Percentiles rank a stretch among this genome's conserved stretches.
phyloP scores from a whole-genome alignment of 768 basidiomycete species.

The Mycena epipterygia region DNA sequence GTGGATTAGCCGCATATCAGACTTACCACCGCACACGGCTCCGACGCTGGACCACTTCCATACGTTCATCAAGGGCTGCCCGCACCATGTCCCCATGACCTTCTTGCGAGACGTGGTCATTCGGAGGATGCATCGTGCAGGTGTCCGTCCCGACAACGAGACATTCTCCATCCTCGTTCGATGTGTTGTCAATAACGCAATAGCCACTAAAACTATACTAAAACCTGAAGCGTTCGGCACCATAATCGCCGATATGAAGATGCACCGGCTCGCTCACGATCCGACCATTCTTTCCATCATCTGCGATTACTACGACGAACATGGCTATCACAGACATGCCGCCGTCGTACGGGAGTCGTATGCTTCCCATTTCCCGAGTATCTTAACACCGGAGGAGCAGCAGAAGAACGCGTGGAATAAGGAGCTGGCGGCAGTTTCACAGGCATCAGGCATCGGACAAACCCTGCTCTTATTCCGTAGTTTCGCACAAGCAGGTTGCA shows the following conservation, averaged over 20 bases:
- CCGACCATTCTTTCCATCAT: slow-evolving; percentile 56
- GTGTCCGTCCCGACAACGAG: slow-evolving; percentile 53
- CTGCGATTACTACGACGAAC: slow-evolving; percentile 57
- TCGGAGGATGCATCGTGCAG: slow-evolving; percentile 46
- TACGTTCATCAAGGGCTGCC: slow-evolving; percentile 59
- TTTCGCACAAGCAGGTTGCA: slow-evolving; percentile 49
- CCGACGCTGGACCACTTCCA: slow-evolving; percentile 71
- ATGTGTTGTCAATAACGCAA: slow-evolving; percentile 52
- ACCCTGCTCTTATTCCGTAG: slow-evolving; percentile 53
- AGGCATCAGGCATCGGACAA: slow-evolving; percentile 45
- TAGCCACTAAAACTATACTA: slow-evolving; percentile 44
- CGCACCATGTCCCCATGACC: slow-evolving; percentile 46
- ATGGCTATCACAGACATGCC: slow-evolving; percentile 52
- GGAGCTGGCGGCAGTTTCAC: slow-evolving; percentile 37
- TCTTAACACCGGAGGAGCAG: slow-evolving; percentile 34
- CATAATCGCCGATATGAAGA: slow-evolving; percentile 63
- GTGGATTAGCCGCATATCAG: slow-evolving; percentile 69
- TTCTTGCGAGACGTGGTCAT: slow-evolving; percentile 53
- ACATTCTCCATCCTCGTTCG: slow-evolving; percentile 66
- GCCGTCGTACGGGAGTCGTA: slow-evolving; percentile 57
- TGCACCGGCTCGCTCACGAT: slow-evolving; percentile 59
- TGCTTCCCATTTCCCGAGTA: slow-evolving; percentile 40
- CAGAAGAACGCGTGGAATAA: slow-evolving; percentile 29
- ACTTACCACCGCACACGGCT: slow-evolving; percentile 57
- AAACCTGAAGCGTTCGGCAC: slow-evolving; percentile 51